Percentiles rank a stretch among this genome's conserved stretches.
Conservation (phyloP, 2,329 filamentous ascomycete species). For the Xylariaceae sp. region DNA sequence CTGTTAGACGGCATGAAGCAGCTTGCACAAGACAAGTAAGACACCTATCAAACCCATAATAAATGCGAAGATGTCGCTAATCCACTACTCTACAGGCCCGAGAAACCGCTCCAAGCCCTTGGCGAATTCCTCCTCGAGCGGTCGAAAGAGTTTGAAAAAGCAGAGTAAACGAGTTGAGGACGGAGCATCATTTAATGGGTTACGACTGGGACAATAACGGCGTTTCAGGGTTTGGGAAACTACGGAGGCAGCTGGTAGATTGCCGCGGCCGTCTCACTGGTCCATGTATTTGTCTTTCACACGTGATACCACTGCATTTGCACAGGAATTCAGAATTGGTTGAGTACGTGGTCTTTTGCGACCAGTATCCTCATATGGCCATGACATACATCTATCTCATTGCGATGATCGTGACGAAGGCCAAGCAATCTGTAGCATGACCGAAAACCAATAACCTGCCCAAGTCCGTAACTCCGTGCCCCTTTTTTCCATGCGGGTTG, state of each 20-base stretch:
- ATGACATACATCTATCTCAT: constrained; percentile 19
- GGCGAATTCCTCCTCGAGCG: constrained; percentile 68
- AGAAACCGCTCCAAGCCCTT: constrained; percentile 63
- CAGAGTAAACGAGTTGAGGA: neutral
- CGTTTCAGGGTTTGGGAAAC: constrained; percentile 20
- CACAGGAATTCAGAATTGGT: constrained; percentile 7
- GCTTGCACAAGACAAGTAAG: constrained; percentile 67
- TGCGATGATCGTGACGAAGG: constrained; percentile 14
- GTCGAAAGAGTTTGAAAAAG: constrained; percentile 59
- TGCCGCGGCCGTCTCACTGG: constrained; percentile 10
- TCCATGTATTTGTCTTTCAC: constrained; percentile 11
- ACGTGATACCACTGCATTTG: constrained; percentile 24
- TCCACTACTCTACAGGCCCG: constrained; percentile 45
- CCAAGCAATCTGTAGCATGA: constrained; percentile 20
- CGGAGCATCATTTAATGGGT: neutral
- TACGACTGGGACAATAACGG: constrained; percentile 17
- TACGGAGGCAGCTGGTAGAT: constrained; percentile 8
- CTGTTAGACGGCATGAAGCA: constrained; percentile 73
- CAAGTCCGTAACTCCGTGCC: constrained; percentile 31
- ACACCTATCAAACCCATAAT: neutral
- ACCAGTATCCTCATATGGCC: constrained; percentile 9
- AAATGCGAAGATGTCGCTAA: neutral
- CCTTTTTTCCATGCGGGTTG: constrained; percentile 23
- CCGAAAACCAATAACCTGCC: constrained; percentile 28
- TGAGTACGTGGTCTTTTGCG: constrained; percentile 16